phyloP scores from a whole-genome alignment of 2,329 filamentous ascomycete genomes.

The Lecanicillium sp. region DNA sequence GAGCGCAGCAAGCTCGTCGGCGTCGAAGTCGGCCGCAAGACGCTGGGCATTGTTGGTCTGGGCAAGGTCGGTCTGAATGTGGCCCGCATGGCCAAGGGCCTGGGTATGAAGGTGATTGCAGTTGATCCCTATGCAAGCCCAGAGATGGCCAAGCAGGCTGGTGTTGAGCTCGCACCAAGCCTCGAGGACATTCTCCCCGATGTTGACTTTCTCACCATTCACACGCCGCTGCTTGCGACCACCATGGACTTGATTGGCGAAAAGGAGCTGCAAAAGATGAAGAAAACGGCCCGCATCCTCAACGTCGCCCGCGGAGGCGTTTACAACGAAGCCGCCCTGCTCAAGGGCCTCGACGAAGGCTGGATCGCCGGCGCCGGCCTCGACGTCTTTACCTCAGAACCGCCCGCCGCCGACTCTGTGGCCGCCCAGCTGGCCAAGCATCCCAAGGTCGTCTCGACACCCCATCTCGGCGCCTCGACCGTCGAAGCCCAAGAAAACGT shows the following conservation, averaged over 20 bases:
- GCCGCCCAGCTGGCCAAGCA: conserved; percentile 59
- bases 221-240: conserved; percentile 70
- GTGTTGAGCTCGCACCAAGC: conserved; percentile 52
- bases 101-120: conserved; percentile 68
- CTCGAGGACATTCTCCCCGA: conserved; percentile 53
- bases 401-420: conserved; percentile 44
- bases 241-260: conserved; percentile 67
- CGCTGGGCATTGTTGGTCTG: conserved; percentile 65
- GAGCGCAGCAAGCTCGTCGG: conserved; percentile 67
- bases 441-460: conserved; percentile 66
- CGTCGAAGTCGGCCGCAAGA: conserved; percentile 71
- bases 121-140: conserved; percentile 71
- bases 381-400: conserved; percentile 73
- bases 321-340: conserved; percentile 66
- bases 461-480: conserved; percentile 72
- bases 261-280: conserved; percentile 62
- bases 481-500: conserved; percentile 80
- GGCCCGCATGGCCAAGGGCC: conserved; percentile 66
- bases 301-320: conserved; percentile 77
- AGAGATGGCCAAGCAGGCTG: conserved; percentile 60
- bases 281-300: conserved; percentile 61
- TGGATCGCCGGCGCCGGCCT: conserved; percentile 70
- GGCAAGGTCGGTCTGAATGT: conserved; percentile 81
- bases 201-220: conserved; percentile 71
- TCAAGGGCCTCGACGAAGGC: conserved; percentile 60